Conservation (phyloP, 805 yeast species). For the Cyberlindnera amylophila region DNA sequence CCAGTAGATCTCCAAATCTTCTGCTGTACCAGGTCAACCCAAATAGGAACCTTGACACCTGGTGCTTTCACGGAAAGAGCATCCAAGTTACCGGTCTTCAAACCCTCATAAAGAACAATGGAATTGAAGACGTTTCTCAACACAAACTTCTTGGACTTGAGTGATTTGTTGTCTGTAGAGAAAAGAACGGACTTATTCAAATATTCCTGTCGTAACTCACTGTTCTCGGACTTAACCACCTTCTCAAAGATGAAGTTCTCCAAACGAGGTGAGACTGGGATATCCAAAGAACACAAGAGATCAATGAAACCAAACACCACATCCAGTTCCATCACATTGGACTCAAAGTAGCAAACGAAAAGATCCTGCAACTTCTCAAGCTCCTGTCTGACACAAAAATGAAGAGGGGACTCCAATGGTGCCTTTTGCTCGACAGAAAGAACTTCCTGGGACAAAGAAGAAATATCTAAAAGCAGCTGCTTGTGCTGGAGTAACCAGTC, state of each 20-base stretch:
- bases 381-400: slow-evolving; percentile 70
- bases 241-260: slow-evolving; percentile 55
- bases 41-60: slow-evolving; percentile 37
- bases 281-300: slow-evolving; percentile 41
- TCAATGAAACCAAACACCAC: slow-evolving; percentile 40
- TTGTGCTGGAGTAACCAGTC: slow-evolving; percentile 59
- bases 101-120: slow-evolving; percentile 59
- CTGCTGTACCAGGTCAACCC: slow-evolving; percentile 63
- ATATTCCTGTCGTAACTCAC: slow-evolving; percentile 43
- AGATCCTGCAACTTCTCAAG: slow-evolving; percentile 55
- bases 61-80: slow-evolving; percentile 38
- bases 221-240: slow-evolving; percentile 50
- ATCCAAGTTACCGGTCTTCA: slow-evolving; percentile 43
- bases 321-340: slow-evolving; percentile 34
- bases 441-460: slow-evolving; percentile 42
- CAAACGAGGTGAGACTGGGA: slow-evolving; percentile 43
- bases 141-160: slow-evolving; percentile 58
- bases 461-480: slow-evolving; percentile 40
- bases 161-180: slow-evolving; percentile 41
- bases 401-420: slow-evolving; percentile 52
- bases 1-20: slow-evolving; percentile 71
- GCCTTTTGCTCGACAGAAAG: slow-evolving; percentile 37
- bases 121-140: slow-evolving; percentile 62
- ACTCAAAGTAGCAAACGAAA: slow-evolving; percentile 36
- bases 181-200: slow-evolving; percentile 49